Conservation (phyloP, 208 protist genomes). For the Leishmania mexicana region DNA sequence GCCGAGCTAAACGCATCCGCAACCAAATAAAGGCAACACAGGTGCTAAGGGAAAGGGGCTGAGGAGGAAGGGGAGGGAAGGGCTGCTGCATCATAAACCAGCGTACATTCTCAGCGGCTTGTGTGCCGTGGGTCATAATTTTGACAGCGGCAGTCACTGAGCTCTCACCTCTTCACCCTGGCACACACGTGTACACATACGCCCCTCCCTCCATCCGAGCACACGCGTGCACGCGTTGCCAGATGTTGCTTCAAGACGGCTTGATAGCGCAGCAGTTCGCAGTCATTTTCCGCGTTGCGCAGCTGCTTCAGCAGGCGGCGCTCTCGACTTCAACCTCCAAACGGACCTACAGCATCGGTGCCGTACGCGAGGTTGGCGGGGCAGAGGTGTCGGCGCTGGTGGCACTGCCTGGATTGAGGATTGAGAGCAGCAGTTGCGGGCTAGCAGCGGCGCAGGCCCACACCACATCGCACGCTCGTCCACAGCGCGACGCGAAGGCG, state of each 20-base stretch:
- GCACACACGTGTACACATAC: background rate
- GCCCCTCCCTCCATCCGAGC: background rate
- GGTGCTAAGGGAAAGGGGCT: background rate
- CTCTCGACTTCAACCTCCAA: background rate
- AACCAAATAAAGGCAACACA: background rate
- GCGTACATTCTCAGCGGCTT: background rate
- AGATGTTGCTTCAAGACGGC: slow-evolving; percentile 30
- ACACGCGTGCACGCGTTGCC: background rate
- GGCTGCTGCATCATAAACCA: background rate
- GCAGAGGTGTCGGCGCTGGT: background rate
- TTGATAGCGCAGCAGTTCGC: slow-evolving; percentile 19
- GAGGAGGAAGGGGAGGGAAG: background rate
- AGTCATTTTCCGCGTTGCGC: slow-evolving; percentile 6
- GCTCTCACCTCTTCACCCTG: background rate
- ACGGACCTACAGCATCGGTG: background rate
- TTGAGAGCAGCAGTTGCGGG: background rate
- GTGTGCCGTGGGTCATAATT: background rate
- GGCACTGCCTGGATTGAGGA: background rate
- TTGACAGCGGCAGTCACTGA: background rate
- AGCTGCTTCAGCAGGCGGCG: slow-evolving; percentile 21
- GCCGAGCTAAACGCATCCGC: background rate
- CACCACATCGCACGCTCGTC: background rate
- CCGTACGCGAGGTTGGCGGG: background rate
- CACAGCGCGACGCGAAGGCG: background rate
- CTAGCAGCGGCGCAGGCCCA: background rate